Evolutionary conservation across 441 rosid genomes (phyloP), one percentile per base, ranked within the genome.

Genomic region (Arabidopsis hybrid): DNA sequence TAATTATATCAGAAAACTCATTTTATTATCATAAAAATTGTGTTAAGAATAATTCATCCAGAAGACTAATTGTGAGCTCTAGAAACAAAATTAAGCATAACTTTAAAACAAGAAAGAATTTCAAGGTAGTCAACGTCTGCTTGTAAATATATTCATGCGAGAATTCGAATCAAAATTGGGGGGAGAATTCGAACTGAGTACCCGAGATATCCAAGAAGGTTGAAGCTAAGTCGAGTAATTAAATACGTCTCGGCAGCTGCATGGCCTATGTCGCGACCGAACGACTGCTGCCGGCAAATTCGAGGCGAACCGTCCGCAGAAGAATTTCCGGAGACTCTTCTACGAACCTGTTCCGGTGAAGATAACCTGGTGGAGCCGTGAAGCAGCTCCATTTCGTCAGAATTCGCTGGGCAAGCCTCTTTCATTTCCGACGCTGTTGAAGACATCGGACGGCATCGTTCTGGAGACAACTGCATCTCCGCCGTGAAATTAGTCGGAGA

Each of bases 231-330:
- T 16, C 88, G 79, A 58, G 99, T 92, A 17, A 95, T 6, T 77
- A 95, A 65, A 79, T 87, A 95, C 63, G 97, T 91, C 75, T 95
- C 99, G 0, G 91, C 85, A 4, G 97, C 99, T 1, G 96, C 97
- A 69, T 87, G 99, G 1, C 91, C 95, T 5, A 94, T 81, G 6
- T 92, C 99, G 17, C 69, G 80, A 63, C 89, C 61, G 0, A 92
- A 78, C 1, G 99, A 87, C 69, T 64, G 84, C 83, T 85, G 88
- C 71, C 93, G 83, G 73, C 26, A 16, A 11, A 69, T 6, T 56
- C 18, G 53, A 69, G 63, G 79, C 39, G 53, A 4, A 8, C 8
- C 56, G 0, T 38, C 67, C 53, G 57, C 14, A 7, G 60, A 61
- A 13, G 72, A 70, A 68, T 75, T 85, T n/a, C 67, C 78, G 4